Base-by-base conservation (phyloP, 2,329 filamentous ascomycete species). In the Trichoderma gracile region DNA sequence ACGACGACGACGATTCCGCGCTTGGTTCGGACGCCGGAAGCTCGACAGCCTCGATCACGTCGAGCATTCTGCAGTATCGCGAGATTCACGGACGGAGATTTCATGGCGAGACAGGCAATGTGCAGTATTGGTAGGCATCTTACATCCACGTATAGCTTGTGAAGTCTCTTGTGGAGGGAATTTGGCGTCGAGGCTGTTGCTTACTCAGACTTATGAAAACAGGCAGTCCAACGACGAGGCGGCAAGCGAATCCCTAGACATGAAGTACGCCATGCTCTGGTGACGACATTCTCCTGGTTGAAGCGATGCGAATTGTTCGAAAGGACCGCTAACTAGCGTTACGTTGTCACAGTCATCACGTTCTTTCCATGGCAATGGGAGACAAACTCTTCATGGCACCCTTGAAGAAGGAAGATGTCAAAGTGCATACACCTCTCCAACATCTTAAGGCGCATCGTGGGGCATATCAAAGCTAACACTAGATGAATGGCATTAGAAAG, bases 21-120 rank as follows among this genome's bases (percentile, higher is more conserved):
- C 60, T 72, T 27, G 70, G 67, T 9, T 67, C 70, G 12, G 67
- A 68, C 23, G 21, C 64, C 38, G 55, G 19, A 25, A 72, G 71
- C 14, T 75, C 73, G 3, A 76, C 73, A 0, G 69, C 71, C 1
- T 77, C 75, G 15, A 67, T 77, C 3, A 70, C 71, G 4, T 72
- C 73, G 7, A 76, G 73, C 64, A 73, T 76, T 42, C 70, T 73
- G 27, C 69, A 75, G 43, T 76, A 76, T 59, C 73, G 74, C 45
- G 68, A 63, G 21, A 66, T 76, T 21, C 72, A 76, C 40, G 72
- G 72, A 5, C 73, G 74, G 15, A 73, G 73, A 1, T 75, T 70
- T 46, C 73, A 75, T 59, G 42, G 58, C n/a, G 64, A 65, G 42
- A 65, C 46, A 17, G 58, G 58, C 42, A 57, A 25, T n/a, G 52